Base-by-base conservation (phyloP, 2,329 filamentous ascomycete species). In the Colletotrichum nymphaeae region DNA sequence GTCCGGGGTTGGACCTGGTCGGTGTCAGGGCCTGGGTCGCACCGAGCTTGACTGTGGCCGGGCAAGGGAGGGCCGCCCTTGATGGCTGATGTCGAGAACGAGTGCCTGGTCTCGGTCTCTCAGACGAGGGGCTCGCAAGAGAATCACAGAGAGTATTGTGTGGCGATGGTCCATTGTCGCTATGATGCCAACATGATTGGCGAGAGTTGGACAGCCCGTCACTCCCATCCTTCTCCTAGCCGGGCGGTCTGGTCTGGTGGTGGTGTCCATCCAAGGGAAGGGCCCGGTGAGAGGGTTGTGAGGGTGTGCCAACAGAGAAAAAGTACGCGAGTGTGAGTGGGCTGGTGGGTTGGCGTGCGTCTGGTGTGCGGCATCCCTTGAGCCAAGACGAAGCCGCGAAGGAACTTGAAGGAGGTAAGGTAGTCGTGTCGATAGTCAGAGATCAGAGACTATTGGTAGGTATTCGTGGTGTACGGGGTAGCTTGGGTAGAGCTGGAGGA, bases 1-100 rank as follows among this genome's bases (percentile, higher is more conserved):
- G 19, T 59, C 30, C 63, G 16, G 55, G 56, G 63, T 62, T 58
- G 63, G 32, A 67, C 68, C 63, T 49, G 55, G 63, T 59, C 26
- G 24, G 42, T 26, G 46, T 32, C 42, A 42, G 42, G 42, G 24
- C 22, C 32, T 53, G n/a, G 49, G 32, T 49, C 66, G 52, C 24
- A 30, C 19, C 37, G 28, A 22, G 53, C 24, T 42, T 30, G 24
- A 42, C 35, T 11, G 53, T 32, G 53, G 66, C 53, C 59, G 32
- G 32, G 37, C 3, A 55, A 72, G 69, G 65, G 69, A 72, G 52
- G 62, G 26, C 4, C 30, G 19, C 30, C 35, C 42, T 63, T 32
- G 66, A 19, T 42, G 28, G 30, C 37, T 42, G 66, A 19, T 32
- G 28, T 42, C 37, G 55, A 19, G 28, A 30, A 19, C 42, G 52